Percentiles rank a stretch among this genome's conserved stretches.
These are phyloP conservation scores for Yamadazyma membranifaciens DNA, from an alignment of 1,139 yeast genomes.

Conservation along the genomic window DNA sequence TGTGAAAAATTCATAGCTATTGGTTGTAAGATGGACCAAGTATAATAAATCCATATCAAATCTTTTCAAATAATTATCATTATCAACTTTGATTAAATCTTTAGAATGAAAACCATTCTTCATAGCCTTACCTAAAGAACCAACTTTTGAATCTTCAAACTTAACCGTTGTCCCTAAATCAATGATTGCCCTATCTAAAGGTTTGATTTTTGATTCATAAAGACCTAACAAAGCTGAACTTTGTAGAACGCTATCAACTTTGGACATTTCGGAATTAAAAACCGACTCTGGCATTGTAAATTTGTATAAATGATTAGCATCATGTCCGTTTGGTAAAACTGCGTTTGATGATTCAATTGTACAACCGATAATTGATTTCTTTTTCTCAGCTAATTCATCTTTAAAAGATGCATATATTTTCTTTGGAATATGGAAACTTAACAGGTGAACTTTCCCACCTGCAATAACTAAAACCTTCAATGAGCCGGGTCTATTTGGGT, in stretches of 20 bases:
- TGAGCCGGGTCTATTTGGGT: conserved; percentile 65
- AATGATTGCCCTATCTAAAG: conserved; percentile 73
- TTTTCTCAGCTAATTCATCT: conserved; percentile 33
- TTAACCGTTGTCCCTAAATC: conserved; percentile 73
- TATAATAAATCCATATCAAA: conserved; percentile 64
- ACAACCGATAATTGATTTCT: conserved; percentile 50
- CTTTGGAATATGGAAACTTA: conserved; percentile 73
- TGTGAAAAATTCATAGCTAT: conserved; percentile 73
- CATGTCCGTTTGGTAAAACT: conserved; percentile 69
- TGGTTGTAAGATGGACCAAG: conserved; percentile 69
- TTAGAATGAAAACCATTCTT: conserved; percentile 77
- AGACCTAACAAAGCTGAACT: conserved; percentile 65
- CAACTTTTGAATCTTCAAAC: conserved; percentile 68
- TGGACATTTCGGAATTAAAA: conserved; percentile 55
- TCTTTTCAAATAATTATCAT: conserved; percentile 50
- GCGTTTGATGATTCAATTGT: conserved; percentile 59
- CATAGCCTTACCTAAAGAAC: conserved; percentile 84
- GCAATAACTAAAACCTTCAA: conserved; percentile 71
- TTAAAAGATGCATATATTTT: conserved; percentile 69
- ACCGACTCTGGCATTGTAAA: conserved; percentile 65
- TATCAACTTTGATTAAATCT: conserved; percentile 49
- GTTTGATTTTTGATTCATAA: conserved; percentile 70
- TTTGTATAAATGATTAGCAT: conserved; percentile 55
- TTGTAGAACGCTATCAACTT: conserved; percentile 64
- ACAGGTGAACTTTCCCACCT: conserved; percentile 68